Evolutionary conservation across 495 filamentous ascomycete genomes (phyloP), one percentile per base, ranked within the genome.

Genomic region (Pyrenula massariospora): DNA sequence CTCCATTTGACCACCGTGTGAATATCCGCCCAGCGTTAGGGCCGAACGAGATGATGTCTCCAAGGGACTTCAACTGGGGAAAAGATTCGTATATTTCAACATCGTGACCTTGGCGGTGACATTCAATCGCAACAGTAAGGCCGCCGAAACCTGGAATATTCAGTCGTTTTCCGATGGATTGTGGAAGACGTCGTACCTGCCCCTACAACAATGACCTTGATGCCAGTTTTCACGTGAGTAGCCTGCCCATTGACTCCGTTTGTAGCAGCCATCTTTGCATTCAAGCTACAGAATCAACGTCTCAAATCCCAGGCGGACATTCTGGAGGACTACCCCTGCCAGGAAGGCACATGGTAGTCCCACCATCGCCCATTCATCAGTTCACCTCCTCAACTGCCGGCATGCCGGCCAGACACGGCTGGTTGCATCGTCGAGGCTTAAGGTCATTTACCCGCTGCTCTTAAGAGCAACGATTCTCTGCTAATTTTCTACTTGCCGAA

Each of bases 21-120:
- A 75, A 79, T 60, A 82, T 81, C 52, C 77, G 74, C 0, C 79
- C 78, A 25, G 73, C 80, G 62, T 84, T 84, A 21, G 78, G 72
- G 2, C 81, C 80, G 48, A 84, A 82, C 24, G 79, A 83, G 58
- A 84, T 84, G 59, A 84, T 84, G 63, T 84, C 82, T 52, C 82
- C 82, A 0, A 84, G 70, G 1, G 68, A 61, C 60, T 82, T 83
- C 53, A 84, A 74, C 57, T 77, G 72, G 19, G 77, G 74, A 56
- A 83, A 83, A 20, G 74, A 71, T 57, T 84, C 78, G 65, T 84
- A 81, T 60, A 84, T 72, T 55, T 69, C 64, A 49, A 85, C 84
- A 50, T 72, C 77, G 57, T 87, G 82, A 2, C 84, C 84, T 66
- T 87, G 84, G 22, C 82, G 74, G 52, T 72, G 64, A 58, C 79